Evolutionary conservation across 768 basidiomycete genomes (phyloP).

Genomic region (Boletus edulis): DNA sequence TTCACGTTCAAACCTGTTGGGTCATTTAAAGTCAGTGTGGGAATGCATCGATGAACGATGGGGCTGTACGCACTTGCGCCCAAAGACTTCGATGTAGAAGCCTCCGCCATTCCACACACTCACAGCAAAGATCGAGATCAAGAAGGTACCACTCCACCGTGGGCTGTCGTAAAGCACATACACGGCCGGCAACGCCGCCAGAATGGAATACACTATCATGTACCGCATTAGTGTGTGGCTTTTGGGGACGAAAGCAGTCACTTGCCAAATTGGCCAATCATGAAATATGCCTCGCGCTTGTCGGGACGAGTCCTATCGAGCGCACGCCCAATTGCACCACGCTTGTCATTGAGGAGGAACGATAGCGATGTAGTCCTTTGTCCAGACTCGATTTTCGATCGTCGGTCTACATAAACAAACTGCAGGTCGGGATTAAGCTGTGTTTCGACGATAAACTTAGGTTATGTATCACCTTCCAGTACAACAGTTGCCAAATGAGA

Average conservation of each 20-base stretch:
- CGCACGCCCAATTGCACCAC: slow-evolving; percentile 73
- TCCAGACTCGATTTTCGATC: slow-evolving; percentile 87
- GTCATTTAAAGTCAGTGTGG: slow-evolving; percentile 6
- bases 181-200: slow-evolving; percentile 85
- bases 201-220: slow-evolving; percentile 68
- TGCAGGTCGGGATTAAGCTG: slow-evolving; percentile 24
- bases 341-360: slow-evolving; percentile 85
- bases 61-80: slow-evolving; percentile 74
- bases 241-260: slow-evolving; percentile 6
- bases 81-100: slow-evolving; percentile 96
- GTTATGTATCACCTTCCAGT: slow-evolving; percentile 71
- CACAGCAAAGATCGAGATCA: slow-evolving; percentile 78
- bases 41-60: neutral
- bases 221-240: slow-evolving; percentile 2
- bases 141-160: slow-evolving; percentile 72
- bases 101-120: slow-evolving; percentile 96
- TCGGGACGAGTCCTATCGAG: slow-evolving; percentile 58
- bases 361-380: slow-evolving; percentile 89
- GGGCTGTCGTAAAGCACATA: slow-evolving; percentile 80
- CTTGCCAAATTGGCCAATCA: slow-evolving; percentile 80
- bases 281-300: slow-evolving; percentile 72
- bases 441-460: neutral
- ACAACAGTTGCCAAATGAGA: slow-evolving; percentile 87
- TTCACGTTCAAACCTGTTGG: slow-evolving; percentile 82
- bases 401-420: slow-evolving; percentile 87